These are phyloP conservation scores for Vitis cinerea DNA, from an alignment of 164 flowering plant species.

Conservation along the genomic window DNA sequence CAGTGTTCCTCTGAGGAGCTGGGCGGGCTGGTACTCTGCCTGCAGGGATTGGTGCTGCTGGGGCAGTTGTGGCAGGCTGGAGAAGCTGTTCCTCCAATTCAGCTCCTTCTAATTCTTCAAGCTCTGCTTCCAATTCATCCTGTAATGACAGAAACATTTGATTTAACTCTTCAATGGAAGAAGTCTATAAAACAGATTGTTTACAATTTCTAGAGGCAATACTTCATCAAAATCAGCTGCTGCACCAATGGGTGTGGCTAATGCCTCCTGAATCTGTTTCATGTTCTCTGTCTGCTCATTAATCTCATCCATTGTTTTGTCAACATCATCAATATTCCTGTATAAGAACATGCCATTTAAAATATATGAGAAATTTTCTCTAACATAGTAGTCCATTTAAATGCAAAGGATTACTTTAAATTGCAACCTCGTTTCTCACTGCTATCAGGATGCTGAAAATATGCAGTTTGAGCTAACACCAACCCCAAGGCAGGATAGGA, in stretches of 20 bases:
- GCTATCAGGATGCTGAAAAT: no score
- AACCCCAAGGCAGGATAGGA: no score
- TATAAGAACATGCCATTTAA: constrained; percentile 5
- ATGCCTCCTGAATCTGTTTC: constrained; percentile 53
- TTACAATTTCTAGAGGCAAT: neutral
- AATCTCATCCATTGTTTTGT: constrained; percentile 61
- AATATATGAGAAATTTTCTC: neutral
- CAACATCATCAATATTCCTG: constrained; percentile 57
- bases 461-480: no score
- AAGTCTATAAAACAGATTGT: neutral
- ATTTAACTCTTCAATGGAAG: neutral
- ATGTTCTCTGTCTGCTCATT: constrained; percentile 59
- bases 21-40: constrained; percentile 15
- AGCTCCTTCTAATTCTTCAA: constrained; percentile 19
- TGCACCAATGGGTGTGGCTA: constrained; percentile 46
- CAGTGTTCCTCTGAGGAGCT: constrained; percentile 12
- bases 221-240: constrained; percentile 56
- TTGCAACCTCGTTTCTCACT: no score
- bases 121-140: constrained; percentile 23
- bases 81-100: constrained; percentile 26
- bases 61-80: constrained; percentile 20
- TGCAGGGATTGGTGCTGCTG: constrained; percentile 20
- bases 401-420: no score
- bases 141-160: neutral
- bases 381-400: no score